These are phyloP conservation scores for Periglandula ipomoeae DNA, from an alignment of 2,329 filamentous ascomycete species.

Conservation along the genomic window DNA sequence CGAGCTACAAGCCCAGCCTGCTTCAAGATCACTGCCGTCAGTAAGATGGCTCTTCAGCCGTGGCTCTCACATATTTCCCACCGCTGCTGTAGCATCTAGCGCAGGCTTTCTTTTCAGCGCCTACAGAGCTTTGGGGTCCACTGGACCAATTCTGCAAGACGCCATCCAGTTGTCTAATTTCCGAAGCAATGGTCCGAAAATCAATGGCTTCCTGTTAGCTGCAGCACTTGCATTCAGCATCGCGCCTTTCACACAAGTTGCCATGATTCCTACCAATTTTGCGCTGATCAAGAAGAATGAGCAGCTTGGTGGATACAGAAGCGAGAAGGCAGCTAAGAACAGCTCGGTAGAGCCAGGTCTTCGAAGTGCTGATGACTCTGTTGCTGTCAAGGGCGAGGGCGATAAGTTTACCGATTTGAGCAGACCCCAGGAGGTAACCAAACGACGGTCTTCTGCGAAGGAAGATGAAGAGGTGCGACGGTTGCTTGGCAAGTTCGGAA, in stretches of 20 bases:
- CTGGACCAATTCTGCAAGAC: neutral
- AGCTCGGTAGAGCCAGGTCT: neutral
- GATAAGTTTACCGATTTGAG: neutral
- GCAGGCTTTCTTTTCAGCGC: neutral
- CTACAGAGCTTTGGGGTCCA: neutral
- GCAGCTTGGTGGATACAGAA: conserved; percentile 1
- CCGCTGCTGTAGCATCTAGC: neutral
- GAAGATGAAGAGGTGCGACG: neutral
- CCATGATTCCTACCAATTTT: neutral
- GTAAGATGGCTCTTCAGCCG: neutral
- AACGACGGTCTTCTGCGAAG: neutral
- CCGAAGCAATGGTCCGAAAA: neutral
- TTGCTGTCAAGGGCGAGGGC: neutral
- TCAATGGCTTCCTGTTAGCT: neutral
- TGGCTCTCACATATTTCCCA: neutral
- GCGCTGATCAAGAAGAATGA: neutral
- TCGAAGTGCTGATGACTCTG: neutral
- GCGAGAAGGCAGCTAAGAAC: neutral
- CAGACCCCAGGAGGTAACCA: neutral
- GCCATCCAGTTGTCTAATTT: neutral
- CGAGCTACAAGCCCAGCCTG: neutral
- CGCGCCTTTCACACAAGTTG: neutral
- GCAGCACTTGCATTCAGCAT: neutral
- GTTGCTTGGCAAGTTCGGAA: neutral
- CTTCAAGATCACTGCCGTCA: neutral